Percentiles rank a stretch among this genome's conserved stretches.
These are phyloP conservation scores for Salvia hispanica DNA, from an alignment of 257 asterid genomes.

Conservation along the genomic window DNA sequence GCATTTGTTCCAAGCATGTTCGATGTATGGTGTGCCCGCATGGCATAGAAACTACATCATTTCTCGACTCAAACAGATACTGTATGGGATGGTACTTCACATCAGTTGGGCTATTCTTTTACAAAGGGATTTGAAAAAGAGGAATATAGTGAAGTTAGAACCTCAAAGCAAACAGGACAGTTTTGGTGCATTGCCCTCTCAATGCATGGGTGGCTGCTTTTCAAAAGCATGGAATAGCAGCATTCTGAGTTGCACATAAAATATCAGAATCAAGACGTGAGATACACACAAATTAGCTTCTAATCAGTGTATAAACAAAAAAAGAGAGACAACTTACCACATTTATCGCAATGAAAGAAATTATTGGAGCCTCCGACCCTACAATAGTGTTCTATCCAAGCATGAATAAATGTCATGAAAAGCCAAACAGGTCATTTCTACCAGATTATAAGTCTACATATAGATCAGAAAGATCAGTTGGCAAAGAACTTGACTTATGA, in stretches of 20 bases:
- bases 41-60: slow-evolving; percentile 66
- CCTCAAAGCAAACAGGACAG: slow-evolving; percentile 94
- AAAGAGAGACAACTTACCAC: slow-evolving; percentile 41
- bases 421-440: slow-evolving; percentile 12
- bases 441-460: neutral
- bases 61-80: slow-evolving; percentile 80
- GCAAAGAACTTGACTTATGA: slow-evolving; percentile 7
- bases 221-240: slow-evolving; percentile 50
- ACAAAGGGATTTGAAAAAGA: neutral
- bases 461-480: neutral
- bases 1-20: slow-evolving; percentile 79
- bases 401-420: neutral
- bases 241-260: slow-evolving; percentile 18
- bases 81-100: slow-evolving; percentile 20
- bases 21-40: slow-evolving; percentile 93
- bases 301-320: neutral
- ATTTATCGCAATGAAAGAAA: slow-evolving; percentile 63
- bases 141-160: neutral
- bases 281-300: neutral
- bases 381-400: slow-evolving; percentile 26
- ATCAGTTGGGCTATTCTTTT: neutral
- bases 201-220: slow-evolving; percentile 68
- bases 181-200: slow-evolving; percentile 98
- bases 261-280: slow-evolving; percentile 18
- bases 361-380: slow-evolving; percentile 65